phyloP scores from a whole-genome alignment of 2,329 filamentous ascomycete genomes.

The Colletotrichum sp. region DNA sequence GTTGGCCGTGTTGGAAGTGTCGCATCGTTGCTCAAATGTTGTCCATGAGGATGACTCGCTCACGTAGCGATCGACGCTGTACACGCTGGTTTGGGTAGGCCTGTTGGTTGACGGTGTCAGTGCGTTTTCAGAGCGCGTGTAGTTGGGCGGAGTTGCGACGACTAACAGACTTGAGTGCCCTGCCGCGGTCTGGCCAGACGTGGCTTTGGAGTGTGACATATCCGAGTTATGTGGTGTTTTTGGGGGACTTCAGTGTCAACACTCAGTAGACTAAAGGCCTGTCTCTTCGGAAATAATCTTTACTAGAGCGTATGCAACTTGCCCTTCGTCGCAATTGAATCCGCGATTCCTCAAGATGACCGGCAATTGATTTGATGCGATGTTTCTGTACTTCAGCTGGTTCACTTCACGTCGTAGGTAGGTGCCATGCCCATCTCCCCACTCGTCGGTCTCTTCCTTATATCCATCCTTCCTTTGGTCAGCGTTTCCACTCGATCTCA shows the following conservation, averaged over 20 bases:
- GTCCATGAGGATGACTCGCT: constrained; percentile 8
- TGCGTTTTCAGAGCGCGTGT: not conserved
- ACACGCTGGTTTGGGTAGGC: not conserved
- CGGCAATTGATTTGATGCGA: not conserved
- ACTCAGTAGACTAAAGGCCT: not conserved
- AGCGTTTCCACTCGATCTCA: not conserved
- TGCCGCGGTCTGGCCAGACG: not conserved
- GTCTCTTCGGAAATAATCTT: not conserved
- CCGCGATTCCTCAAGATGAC: not conserved
- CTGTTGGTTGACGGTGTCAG: constrained; percentile 2
- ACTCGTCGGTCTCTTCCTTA: not conserved
- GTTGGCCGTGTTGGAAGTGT: not conserved
- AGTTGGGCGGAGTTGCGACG: not conserved
- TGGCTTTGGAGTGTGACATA: not conserved
- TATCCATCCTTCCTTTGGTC: not conserved
- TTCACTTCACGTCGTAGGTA: not conserved
- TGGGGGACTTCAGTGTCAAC: not conserved
- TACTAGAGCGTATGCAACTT: not conserved
- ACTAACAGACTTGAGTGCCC: not conserved
- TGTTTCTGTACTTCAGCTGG: not conserved
- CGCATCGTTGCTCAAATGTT: not conserved
- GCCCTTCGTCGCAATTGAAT: not conserved
- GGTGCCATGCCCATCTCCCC: not conserved
- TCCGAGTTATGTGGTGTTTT: not conserved
- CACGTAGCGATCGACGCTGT: constrained; percentile 15